Base-by-base conservation (phyloP, 805 yeast genomes). In the Isabelozyma rhagii region DNA sequence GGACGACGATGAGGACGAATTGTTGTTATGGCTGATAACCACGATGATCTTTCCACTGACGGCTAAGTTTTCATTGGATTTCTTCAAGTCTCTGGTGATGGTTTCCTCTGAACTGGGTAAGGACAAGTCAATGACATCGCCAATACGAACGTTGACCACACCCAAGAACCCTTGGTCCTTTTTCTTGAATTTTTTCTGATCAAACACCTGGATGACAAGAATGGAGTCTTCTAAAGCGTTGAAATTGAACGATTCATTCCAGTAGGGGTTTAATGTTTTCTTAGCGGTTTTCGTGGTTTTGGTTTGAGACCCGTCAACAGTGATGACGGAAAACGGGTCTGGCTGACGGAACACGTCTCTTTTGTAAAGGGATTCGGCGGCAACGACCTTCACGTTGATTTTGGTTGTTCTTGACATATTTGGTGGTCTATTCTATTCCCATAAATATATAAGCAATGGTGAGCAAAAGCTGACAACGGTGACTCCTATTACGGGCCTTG, bases 91-190 rank as follows among this genome's bases (percentile, higher is more conserved):
- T 61, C 96, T 83, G 1, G 98, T 92, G 51, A 93, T 84, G 51
- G 97, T 93, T 68, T 92, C 97, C 65, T 87, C 92, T 39, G 74
- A 65, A 52, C 52, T 64, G 27, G 67, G 65, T 69, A 76, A 58
- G 48, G 71, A 72, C 48, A 85, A 75, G 64, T 91, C 96, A 50
- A 93, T 80, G 28, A 89, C 90, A 67, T 94, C 98, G 41, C 93
- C 93, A 29, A 94, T 81, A 56, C 96, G 79, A 47, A 94, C 81
- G 67, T 94, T 94, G 53, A 94, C 94, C 15, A 94, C 98, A 50
- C 99, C 99, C 47, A 94, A 75, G 60, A 94, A 94, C 5, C 99
- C 99, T 69, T 94, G 99, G 66, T 94, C 99, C 79, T 91, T 92
- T 83, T 90, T 91, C 68, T 94, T 94, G 75, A 94, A 94, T 70